phyloP scores from a whole-genome alignment of 2,329 filamentous ascomycete species.

The Pseudogymnoascus verrucosus region DNA sequence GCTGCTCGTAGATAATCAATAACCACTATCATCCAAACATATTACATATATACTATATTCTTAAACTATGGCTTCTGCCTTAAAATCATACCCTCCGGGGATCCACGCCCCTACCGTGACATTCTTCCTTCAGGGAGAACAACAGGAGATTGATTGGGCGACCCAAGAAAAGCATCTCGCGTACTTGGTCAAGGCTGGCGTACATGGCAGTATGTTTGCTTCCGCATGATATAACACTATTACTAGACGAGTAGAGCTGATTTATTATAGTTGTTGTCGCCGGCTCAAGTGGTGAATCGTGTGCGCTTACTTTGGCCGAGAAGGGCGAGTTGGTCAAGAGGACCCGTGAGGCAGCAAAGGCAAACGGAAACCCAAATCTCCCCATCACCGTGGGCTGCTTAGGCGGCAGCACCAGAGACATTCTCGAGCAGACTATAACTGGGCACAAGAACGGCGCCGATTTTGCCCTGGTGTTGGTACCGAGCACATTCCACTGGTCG shows the following conservation, averaged over 20 bases:
- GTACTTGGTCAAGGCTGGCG: slow-evolving; percentile 63
- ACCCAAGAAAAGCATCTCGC: slow-evolving; percentile 70
- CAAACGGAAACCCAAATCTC: slow-evolving; percentile 22
- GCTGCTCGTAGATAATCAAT: background rate
- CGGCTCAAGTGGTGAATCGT: slow-evolving; percentile 42
- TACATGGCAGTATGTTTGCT: slow-evolving; percentile 5
- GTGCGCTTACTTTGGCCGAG: slow-evolving; percentile 32
- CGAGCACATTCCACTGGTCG: slow-evolving; percentile 34
- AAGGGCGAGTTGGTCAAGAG: slow-evolving; percentile 33
- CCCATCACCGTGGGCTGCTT: slow-evolving; percentile 36
- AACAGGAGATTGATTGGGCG: slow-evolving; percentile 68
- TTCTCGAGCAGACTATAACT: slow-evolving; percentile 32
- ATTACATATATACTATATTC: slow-evolving; percentile 1
- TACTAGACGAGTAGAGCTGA: slow-evolving; percentile 15
- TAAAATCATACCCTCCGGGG: slow-evolving; percentile 55
- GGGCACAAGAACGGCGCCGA: slow-evolving; percentile 32
- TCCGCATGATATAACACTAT: background rate
- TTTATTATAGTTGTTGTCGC: slow-evolving; percentile 70
- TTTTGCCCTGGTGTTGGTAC: slow-evolving; percentile 32
- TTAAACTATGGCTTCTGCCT: slow-evolving; percentile 24
- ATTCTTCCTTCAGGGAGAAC: slow-evolving; percentile 69
- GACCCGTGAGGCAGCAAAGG: slow-evolving; percentile 30
- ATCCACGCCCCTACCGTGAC: slow-evolving; percentile 83
- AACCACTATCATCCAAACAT: background rate
- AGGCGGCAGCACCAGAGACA: slow-evolving; percentile 32